Evolutionary conservation across 1,284 basidiomycete genomes (phyloP), one percentile per base, ranked within the genome.

Genomic region (Irpex lacteus): DNA sequence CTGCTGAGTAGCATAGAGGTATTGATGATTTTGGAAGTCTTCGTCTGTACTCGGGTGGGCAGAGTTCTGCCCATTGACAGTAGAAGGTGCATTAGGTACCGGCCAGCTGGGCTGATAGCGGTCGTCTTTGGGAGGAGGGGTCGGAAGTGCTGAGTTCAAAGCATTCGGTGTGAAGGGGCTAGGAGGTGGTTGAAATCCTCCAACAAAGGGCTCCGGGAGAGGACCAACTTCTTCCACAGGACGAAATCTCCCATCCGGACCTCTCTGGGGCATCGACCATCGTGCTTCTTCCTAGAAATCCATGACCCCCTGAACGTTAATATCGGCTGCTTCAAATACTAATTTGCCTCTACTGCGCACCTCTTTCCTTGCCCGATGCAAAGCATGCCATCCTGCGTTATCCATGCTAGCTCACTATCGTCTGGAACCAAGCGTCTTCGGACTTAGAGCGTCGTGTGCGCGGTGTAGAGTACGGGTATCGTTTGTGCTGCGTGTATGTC

Each of bases 301-400:
- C 32, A 19, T 15, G 21, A 49, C 38, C 15, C n/a, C 36, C 21
- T 36, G 19, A 52, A 9, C 11, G 8, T 36, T 6, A 58, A 19
- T 49, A 21, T 44, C 38, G n/a, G 54, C 21, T 34, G 32, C 59
- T 49, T 59, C 64, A 26, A 69, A 50, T 61, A 58, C 19, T 64
- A 38, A 53, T 26, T 18, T 21, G 21, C 19, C 38, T 18, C 9
- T 6, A 49, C 53, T 26, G 70, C 70, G 60, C 57, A 69, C 71
- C 67, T 73, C 72, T 57, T 67, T 68, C 54, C 54, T 15, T 40
- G 73, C 76, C 59, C 71, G 70, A 61, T 73, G 81, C 15, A 79
- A 79, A 52, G 89, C 88, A 69, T 83, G 82, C 89, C 89, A 91
- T 60, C 90, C 90, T 63, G 84, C 77, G 63, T 83, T 85, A 71